A percentile compares a stretch with the other conserved stretches of the same genome.
Evolutionary conservation across 495 filamentous ascomycete species (phyloP).

Genomic region (Aspergillus conjunctus): DNA sequence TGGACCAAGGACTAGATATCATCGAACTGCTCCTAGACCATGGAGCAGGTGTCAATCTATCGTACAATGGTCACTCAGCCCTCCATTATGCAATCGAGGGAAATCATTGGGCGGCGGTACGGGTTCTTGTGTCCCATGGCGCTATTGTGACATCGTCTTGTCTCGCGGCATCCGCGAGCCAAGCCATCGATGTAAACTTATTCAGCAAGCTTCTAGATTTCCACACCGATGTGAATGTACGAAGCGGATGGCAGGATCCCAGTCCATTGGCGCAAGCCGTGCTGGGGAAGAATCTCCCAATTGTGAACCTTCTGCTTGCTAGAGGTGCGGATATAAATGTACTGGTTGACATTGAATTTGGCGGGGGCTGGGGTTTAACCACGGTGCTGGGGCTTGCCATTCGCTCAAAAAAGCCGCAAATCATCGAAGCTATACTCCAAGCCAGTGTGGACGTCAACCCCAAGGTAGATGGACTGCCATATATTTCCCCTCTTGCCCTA

Average conservation of each 20-base stretch:
- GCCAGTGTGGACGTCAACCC: not conserved
- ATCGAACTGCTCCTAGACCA: conserved; percentile 8
- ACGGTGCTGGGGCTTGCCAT: not conserved
- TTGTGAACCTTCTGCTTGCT: conserved; percentile 15
- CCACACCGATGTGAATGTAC: not conserved
- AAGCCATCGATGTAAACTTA: not conserved
- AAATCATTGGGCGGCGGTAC: not conserved
- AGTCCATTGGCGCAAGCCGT: conserved; percentile 3
- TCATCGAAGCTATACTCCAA: not conserved
- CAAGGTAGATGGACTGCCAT: not conserved
- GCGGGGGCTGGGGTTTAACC: conserved; percentile 2
- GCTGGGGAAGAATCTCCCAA: conserved; percentile 15
- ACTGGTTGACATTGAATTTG: conserved; percentile 1
- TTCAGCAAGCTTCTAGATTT: not conserved
- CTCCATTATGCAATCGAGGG: conserved; percentile 14
- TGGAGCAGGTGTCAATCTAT: conserved; percentile 10
- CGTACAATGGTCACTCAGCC: not conserved
- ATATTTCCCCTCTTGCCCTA: conserved; percentile 1
- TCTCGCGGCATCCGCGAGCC: not conserved
- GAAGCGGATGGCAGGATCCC: not conserved
- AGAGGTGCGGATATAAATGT: conserved; percentile 21
- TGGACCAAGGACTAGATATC: not conserved
- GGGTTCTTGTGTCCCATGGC: conserved; percentile 4
- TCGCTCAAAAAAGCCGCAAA: too few species aligned
- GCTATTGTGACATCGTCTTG: conserved; percentile 12